phyloP scores from a whole-genome alignment of 2,329 filamentous ascomycete genomes.

The Aureobasidium mangrovei region DNA sequence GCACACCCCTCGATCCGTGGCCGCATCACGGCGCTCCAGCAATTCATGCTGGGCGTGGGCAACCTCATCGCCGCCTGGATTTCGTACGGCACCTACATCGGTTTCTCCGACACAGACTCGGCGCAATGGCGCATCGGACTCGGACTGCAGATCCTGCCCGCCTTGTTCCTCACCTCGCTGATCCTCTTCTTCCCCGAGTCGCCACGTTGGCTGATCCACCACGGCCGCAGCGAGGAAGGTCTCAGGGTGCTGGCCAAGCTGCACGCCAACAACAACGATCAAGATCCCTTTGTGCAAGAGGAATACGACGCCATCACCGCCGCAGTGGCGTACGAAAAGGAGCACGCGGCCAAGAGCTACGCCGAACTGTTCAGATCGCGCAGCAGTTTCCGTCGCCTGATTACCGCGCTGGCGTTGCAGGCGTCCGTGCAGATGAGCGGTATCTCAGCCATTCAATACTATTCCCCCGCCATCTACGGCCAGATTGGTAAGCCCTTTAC shows the following conservation, averaged over 20 bases:
- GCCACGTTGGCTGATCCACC: slow-evolving; percentile 36
- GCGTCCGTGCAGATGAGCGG: slow-evolving; percentile 25
- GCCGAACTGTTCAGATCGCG: slow-evolving; percentile 20
- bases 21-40: slow-evolving; percentile 20
- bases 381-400: slow-evolving; percentile 21
- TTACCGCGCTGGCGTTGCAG: slow-evolving; percentile 22
- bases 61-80: slow-evolving; percentile 49
- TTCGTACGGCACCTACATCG: slow-evolving; percentile 19
- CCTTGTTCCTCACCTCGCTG: slow-evolving; percentile 18
- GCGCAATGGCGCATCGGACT: slow-evolving; percentile 22
- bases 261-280: slow-evolving; percentile 20
- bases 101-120: slow-evolving; percentile 17
- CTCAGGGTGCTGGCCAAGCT: slow-evolving; percentile 20
- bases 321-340: slow-evolving; percentile 21
- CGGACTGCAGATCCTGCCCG: slow-evolving; percentile 19
- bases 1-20: slow-evolving; percentile 20
- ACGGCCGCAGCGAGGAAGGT: slow-evolving; percentile 32
- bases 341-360: slow-evolving; percentile 17
- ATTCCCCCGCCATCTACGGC: slow-evolving; percentile 21
- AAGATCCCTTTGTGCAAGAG: slow-evolving; percentile 20
- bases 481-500: slow-evolving; percentile 12
- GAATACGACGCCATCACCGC: slow-evolving; percentile 21
- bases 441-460: slow-evolving; percentile 25
- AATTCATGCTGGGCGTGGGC: slow-evolving; percentile 54
- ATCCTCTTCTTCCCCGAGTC: slow-evolving; percentile 36